Conservation (phyloP, 2,329 filamentous ascomycete species). For the Pseudocercospora fijiensis region DNA sequence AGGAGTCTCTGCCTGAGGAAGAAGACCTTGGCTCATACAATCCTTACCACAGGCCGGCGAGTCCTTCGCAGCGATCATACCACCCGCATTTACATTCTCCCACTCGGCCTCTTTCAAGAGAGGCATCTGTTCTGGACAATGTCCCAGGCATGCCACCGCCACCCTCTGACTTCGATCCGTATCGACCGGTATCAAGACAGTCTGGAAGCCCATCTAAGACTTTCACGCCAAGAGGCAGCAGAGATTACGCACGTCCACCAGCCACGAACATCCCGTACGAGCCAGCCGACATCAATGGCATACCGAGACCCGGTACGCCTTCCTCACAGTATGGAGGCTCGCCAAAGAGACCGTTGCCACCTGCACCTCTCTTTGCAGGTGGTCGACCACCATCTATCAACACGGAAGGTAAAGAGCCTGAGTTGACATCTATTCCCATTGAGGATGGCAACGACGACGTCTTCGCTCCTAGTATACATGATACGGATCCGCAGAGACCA, state of each 20-base stretch:
- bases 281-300: constrained; percentile 83
- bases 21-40: constrained; percentile 34
- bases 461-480: constrained; percentile 64
- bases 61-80: constrained; percentile 49
- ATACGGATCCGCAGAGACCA: constrained; percentile 54
- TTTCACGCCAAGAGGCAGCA: constrained; percentile 44
- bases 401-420: constrained; percentile 45
- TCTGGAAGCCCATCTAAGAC: constrained; percentile 52
- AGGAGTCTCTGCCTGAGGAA: constrained; percentile 14
- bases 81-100: constrained; percentile 45
- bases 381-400: constrained; percentile 47
- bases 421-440: constrained; percentile 71
- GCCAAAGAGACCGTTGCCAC: constrained; percentile 80
- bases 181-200: constrained; percentile 53
- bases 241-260: constrained; percentile 70
- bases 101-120: constrained; percentile 48
- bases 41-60: constrained; percentile 41
- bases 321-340: constrained; percentile 86
- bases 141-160: constrained; percentile 56
- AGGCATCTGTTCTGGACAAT: constrained; percentile 52
- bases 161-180: constrained; percentile 62
- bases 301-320: constrained; percentile 83
- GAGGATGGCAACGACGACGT: constrained; percentile 54
- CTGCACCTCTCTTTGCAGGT: constrained; percentile 76
- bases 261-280: constrained; percentile 74